Evolutionary conservation across 2,329 filamentous ascomycete genomes (phyloP), one percentile per base, ranked within the genome.

Genomic region (Ophiostoma sp.): DNA sequence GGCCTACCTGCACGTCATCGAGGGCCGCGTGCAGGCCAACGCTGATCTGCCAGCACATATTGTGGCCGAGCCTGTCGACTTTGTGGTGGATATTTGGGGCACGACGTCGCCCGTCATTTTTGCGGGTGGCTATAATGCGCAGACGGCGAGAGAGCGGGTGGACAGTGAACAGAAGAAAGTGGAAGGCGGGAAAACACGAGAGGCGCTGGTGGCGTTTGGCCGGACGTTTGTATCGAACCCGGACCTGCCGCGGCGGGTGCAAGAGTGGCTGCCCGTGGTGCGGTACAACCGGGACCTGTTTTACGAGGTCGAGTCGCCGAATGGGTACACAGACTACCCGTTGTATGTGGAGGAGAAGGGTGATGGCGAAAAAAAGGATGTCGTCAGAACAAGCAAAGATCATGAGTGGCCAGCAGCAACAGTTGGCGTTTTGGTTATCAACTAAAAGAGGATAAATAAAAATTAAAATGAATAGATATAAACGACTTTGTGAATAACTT

Each of bases 1-100:
- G 63, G 85, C 88, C 0, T 91, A 88, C 78, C 75, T 90, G 31
- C 89, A 91, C 79, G 72, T 90, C 6, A 83, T 91, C 19, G 86
- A 90, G 78, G 22, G 59, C 28, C 61, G 72, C 17, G 42, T 74
- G 39, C 42, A 66, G 39, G 72, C 50, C 50, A 69, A 52, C 52
- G 50, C 33, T 5, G 72, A 73, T 50, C 36, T 71, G 22, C 39
- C 70, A 7, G 57, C 28, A 5, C 57, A 45, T 19, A n/a, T 52
- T 45, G 28, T 33, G 11, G 31, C 57, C 25, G 57, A 71, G 42
- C 42, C 70, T 2, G 28, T 71, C 17, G 70, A 71, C 42, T 71
- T 63, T 33, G 70, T 64, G 39, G 39, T 28, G 5, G 42, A 71
- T 28, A 39, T 64, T 2, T 71, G 70, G 70, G 70, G 57, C 28